These are phyloP conservation scores for Lupinus albus DNA, from an alignment of 306 rosid genomes.

Conservation along the genomic window DNA sequence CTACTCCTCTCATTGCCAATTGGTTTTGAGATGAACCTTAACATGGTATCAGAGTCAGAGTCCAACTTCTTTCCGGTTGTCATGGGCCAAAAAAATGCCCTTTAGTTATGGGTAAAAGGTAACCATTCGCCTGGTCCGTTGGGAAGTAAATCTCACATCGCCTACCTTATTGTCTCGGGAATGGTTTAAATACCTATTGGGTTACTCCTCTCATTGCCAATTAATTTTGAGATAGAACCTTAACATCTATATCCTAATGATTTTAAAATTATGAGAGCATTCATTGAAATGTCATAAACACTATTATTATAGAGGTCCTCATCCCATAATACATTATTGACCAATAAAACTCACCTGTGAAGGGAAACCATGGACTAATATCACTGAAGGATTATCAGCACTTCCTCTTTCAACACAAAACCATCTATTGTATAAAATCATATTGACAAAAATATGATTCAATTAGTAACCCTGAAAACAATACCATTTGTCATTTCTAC, in stretches of 20 bases:
- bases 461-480: slow-evolving; percentile 55
- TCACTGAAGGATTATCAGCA: slow-evolving; percentile 71
- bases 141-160: too few relatives aligned
- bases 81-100: too few relatives aligned
- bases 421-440: slow-evolving; percentile 85
- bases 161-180: too few relatives aligned
- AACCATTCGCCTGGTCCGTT: too few relatives aligned
- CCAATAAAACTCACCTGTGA: slow-evolving; percentile 67
- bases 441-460: slow-evolving; percentile 50
- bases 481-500: slow-evolving; percentile 47
- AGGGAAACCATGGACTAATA: slow-evolving; percentile 90
- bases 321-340: neutral
- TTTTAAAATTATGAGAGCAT: slow-evolving; percentile 16
- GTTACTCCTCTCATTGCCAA: too few relatives aligned
- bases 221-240: too few relatives aligned
- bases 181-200: too few relatives aligned
- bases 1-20: too few relatives aligned
- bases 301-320: neutral
- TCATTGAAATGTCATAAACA: neutral
- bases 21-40: too few relatives aligned
- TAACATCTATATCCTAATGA: neutral
- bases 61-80: too few relatives aligned
- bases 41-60: too few relatives aligned
- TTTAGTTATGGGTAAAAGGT: too few relatives aligned
- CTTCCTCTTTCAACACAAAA: slow-evolving; percentile 86